Base-by-base conservation (phyloP, 1,284 basidiomycete species). In the Schizopora paradoxa region DNA sequence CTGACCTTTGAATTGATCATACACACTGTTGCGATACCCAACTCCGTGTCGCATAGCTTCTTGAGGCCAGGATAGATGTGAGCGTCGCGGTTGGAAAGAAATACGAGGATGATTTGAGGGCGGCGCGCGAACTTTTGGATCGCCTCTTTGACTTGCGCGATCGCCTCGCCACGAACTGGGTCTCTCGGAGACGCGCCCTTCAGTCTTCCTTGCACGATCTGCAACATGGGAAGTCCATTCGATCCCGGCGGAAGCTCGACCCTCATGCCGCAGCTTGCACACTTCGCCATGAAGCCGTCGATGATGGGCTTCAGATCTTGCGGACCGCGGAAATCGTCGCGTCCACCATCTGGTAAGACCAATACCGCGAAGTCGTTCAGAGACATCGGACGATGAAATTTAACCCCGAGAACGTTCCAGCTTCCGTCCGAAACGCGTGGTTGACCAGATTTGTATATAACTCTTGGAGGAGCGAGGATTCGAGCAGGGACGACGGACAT, bases 341-440 rank as follows among this genome's bases (percentile, higher is more conserved):
- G 33, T 4, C 69, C 66, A 14, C 60, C 59, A 6, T 85, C 83
- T 19, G 66, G 61, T 14, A 86, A 69, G 10, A 77, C 69, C 1
- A 86, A 51, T 4, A 84, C 73, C 61, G 76, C 78, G 80, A 82
- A 86, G 34, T 66, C 67, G 78, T 0, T 74, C 74, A 1, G 58
- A 56, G 27, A 80, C n/a, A n/a, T n/a, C n/a, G n/a, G n/a, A n/a
- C n/a, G n/a, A n/a, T n/a, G n/a, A 56, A 88, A 85, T 54, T 77
- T 76, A 41, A 84, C 78, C 16, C 80, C 68, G 19, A 80, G 56
- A 42, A 86, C 77, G 51, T 86, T 88, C 86, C 86, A 88, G 22
- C 73, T 72, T 0, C 79, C 86, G 31, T 80, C 73, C 18, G 54
- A 64, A 10, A 76, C 67, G 5, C 62, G 68, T 13, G 63, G 59